These are phyloP conservation scores for Bothriochloa decipiens DNA, from an alignment of 176 grass and related monocot species.

Conservation along the genomic window DNA sequence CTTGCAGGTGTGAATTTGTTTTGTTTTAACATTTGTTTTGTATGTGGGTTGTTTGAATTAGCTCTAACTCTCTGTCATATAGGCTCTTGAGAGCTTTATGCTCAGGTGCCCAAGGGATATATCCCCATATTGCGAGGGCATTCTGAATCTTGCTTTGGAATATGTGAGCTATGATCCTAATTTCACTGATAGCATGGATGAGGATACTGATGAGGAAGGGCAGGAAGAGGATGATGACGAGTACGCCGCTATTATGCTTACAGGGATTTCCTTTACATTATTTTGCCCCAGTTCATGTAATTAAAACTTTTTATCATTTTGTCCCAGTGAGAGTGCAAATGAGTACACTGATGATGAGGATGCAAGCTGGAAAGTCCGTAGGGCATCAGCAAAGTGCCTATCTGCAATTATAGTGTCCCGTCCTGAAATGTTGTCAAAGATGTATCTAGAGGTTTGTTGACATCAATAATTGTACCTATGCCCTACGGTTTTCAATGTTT, in stretches of 20 bases:
- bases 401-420: slow-evolving; percentile 93
- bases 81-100: slow-evolving; percentile 98
- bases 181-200: slow-evolving; percentile 98
- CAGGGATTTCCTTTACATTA: slow-evolving; percentile 4
- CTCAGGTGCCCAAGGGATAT: slow-evolving; percentile 96
- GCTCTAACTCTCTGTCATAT: slow-evolving; percentile 30
- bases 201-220: slow-evolving; percentile 90
- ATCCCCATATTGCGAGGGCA: slow-evolving; percentile 78
- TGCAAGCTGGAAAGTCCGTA: slow-evolving; percentile 97
- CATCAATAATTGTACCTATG: background rate
- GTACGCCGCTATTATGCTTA: slow-evolving; percentile 57
- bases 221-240: slow-evolving; percentile 95
- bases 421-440: slow-evolving; percentile 80
- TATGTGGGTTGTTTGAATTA: slow-evolving; percentile 17
- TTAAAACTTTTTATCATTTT: slow-evolving; percentile 25
- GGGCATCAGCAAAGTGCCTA: slow-evolving; percentile 92
- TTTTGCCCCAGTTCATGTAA: slow-evolving; percentile 19
- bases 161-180: slow-evolving; percentile 99
- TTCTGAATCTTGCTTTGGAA: slow-evolving; percentile 87
- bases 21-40: slow-evolving; percentile 11
- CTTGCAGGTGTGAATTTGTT: slow-evolving; percentile 69
- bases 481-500: background rate
- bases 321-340: slow-evolving; percentile 80
- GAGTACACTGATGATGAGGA: slow-evolving; percentile 99
- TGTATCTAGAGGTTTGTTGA: slow-evolving; percentile 78